Evolutionary conservation across 345 rosid species (phyloP), one percentile per base, ranked within the genome.

Genomic region (Camelina sativa): DNA sequence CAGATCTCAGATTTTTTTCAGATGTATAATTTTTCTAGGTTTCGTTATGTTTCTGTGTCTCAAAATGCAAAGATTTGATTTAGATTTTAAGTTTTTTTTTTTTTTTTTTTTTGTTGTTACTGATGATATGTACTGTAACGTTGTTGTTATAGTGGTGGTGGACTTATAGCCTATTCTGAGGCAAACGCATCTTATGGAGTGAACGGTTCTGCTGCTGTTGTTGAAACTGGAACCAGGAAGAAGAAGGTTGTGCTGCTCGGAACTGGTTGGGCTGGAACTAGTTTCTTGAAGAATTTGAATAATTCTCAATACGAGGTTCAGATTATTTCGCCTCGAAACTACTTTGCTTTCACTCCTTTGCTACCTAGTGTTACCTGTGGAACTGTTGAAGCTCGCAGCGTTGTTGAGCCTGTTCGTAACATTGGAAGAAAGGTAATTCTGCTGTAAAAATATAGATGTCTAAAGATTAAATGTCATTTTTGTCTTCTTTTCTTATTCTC

Each of bases 341-440:
- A 92, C 86, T 95, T 95, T 80, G 93, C 97, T 2, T 95, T 95
- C 85, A 95, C 99, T 71, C 98, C 99, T n/a, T 76, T 96, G 89
- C 76, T 96, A 19, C 98, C 99, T 2, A 96, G 96, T 58, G 97
- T 92, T 71, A 96, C 99, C 4, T 88, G 94, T 58, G 99, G 98
- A 46, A 96, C 97, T 16, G 98, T 96, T 62, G 98, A 96, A 81
- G 90, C 98, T 71, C 97, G 99, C 67, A 92, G 99, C 80, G 75
- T 92, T 32, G 97, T 91, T 34, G 99, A 96, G 82, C 98, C 99
- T 3, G 80, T 96, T 68, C 97, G 98, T 15, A 96, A 87, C 80
- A 89, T 96, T 64, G 91, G 89, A 38, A 81, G 76, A 75, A 90
- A 91, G 96, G 97, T 91, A 85, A 76, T 34, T 20, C 9, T 61